These are phyloP conservation scores for Penicillium goetzii DNA, from an alignment of 495 filamentous ascomycete genomes.

Conservation along the genomic window DNA sequence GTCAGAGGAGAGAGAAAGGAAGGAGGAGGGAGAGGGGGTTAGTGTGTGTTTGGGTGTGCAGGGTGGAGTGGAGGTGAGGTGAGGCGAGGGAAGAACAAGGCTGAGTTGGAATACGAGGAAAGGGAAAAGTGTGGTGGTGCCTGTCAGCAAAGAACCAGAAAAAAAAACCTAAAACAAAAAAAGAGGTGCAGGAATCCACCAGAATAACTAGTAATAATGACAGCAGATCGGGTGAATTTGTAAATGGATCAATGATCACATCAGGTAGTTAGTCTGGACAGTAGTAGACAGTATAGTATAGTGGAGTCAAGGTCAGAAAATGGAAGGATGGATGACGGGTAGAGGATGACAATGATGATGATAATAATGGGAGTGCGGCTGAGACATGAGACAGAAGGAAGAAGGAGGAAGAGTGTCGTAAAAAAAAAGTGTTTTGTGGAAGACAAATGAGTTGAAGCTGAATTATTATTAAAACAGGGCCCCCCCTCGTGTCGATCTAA, in stretches of 20 bases:
- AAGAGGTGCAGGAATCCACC: background rate
- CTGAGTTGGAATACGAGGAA: constrained; percentile 24
- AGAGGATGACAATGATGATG: background rate
- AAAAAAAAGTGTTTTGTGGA: background rate
- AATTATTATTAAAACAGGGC: background rate
- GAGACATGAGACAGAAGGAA: background rate
- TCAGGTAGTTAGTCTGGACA: background rate
- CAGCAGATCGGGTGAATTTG: background rate
- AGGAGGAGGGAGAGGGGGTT: constrained; percentile 15
- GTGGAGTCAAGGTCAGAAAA: background rate
- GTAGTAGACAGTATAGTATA: background rate
- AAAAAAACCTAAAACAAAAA: background rate
- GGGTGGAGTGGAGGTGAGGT: constrained; percentile 20
- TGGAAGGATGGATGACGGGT: background rate
- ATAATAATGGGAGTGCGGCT: background rate
- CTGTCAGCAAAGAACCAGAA: background rate
- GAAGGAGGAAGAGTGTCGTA: background rate
- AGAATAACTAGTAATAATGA: background rate
- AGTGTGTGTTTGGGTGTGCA: constrained; percentile 16
- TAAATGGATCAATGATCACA: background rate
- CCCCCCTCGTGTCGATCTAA: background rate
- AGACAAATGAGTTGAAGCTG: background rate
- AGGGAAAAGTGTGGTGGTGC: constrained; percentile 6
- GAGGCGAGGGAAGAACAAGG: constrained; percentile 20
- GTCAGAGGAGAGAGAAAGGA: constrained; percentile 15